A percentile compares a stretch with the other conserved stretches of the same genome.
These are phyloP conservation scores for Globisporangium apiculatum DNA, from an alignment of 352 stramenopile species.

Conservation along the genomic window DNA sequence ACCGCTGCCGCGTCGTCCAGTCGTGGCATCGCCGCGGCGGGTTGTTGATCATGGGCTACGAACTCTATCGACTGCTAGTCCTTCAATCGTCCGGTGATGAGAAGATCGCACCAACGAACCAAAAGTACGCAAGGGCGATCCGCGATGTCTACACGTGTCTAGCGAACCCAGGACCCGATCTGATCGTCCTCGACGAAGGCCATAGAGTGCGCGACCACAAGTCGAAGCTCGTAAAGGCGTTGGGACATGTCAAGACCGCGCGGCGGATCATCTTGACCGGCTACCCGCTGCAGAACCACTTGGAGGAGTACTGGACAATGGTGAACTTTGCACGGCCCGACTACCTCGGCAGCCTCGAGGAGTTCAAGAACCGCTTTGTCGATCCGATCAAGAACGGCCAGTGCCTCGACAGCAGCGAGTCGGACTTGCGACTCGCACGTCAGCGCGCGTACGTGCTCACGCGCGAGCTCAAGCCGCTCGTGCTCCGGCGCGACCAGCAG, in stretches of 20 bases:
- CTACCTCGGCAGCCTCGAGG: slow-evolving; percentile 70
- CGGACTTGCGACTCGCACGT: slow-evolving; percentile 56
- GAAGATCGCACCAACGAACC: slow-evolving; percentile 62
- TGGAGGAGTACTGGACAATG: slow-evolving; percentile 92
- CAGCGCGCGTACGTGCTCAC: slow-evolving; percentile 80
- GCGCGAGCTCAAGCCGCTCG: slow-evolving; percentile 67
- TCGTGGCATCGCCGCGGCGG: slow-evolving; percentile 71
- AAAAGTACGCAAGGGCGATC: slow-evolving; percentile 54
- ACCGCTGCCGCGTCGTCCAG: slow-evolving; percentile 66
- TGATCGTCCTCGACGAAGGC: slow-evolving; percentile 87
- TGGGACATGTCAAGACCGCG: slow-evolving; percentile 73
- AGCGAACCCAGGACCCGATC: slow-evolving; percentile 63
- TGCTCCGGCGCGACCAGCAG: slow-evolving; percentile 82
- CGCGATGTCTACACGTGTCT: slow-evolving; percentile 59
- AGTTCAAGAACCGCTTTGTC: slow-evolving; percentile 89
- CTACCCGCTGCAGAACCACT: slow-evolving; percentile 94
- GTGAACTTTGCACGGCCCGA: slow-evolving; percentile 85
- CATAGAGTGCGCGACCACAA: slow-evolving; percentile 87
- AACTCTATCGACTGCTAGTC: slow-evolving; percentile 84
- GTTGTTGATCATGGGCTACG: slow-evolving; percentile 88
- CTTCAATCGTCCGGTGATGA: slow-evolving; percentile 72
- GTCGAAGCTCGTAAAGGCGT: slow-evolving; percentile 85
- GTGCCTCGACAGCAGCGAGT: slow-evolving; percentile 71
- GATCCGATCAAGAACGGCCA: slow-evolving; percentile 86
- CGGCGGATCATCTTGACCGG: slow-evolving; percentile 92